A percentile compares a stretch with the other conserved stretches of the same genome.
phyloP scores from a whole-genome alignment of 2,329 filamentous ascomycete genomes.

The Pseudogymnoascus sp. region DNA sequence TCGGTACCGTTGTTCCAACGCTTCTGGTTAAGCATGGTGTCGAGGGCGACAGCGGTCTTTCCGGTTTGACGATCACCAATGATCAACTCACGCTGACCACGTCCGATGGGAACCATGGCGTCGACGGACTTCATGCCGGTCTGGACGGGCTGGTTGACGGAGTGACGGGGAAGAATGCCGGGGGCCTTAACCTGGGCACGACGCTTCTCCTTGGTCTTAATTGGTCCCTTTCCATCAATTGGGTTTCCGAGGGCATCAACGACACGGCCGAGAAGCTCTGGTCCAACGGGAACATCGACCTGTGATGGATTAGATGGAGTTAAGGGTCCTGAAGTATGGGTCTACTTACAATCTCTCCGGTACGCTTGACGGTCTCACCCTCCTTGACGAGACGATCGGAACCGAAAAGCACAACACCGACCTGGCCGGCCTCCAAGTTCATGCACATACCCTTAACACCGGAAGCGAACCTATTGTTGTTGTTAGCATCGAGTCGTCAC shows the following conservation, averaged over 20 bases:
- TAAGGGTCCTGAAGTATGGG: background rate
- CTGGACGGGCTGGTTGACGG: conserved; percentile 98
- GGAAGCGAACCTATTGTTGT: conserved; percentile 73
- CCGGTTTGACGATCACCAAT: conserved; percentile 99
- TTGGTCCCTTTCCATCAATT: conserved; percentile 97
- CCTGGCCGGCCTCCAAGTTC: conserved; percentile 99
- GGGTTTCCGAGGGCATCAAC: conserved; percentile 98
- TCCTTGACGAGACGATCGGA: conserved; percentile 99
- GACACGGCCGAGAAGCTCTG: conserved; percentile 92
- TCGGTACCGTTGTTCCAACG: conserved; percentile 84
- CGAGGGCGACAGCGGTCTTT: conserved; percentile 97
- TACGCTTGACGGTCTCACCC: conserved; percentile 99
- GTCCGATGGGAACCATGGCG: conserved; percentile 98
- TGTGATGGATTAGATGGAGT: conserved; percentile 31
- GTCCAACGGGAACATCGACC: conserved; percentile 94
- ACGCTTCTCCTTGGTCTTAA: conserved; percentile 84
- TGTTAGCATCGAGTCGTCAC: conserved; percentile 22
- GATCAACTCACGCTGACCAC: conserved; percentile 99
- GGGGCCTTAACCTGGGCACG: conserved; percentile 99
- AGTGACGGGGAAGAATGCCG: conserved; percentile 92
- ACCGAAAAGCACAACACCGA: conserved; percentile 99
- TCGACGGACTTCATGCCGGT: conserved; percentile 99
- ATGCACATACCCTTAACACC: conserved; percentile 99
- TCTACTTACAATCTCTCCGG: conserved; percentile 86
- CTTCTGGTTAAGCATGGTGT: conserved; percentile 99